Evolutionary conservation across 108 stramenopile species (phyloP).

Genomic region (Nitzschia sp.): DNA sequence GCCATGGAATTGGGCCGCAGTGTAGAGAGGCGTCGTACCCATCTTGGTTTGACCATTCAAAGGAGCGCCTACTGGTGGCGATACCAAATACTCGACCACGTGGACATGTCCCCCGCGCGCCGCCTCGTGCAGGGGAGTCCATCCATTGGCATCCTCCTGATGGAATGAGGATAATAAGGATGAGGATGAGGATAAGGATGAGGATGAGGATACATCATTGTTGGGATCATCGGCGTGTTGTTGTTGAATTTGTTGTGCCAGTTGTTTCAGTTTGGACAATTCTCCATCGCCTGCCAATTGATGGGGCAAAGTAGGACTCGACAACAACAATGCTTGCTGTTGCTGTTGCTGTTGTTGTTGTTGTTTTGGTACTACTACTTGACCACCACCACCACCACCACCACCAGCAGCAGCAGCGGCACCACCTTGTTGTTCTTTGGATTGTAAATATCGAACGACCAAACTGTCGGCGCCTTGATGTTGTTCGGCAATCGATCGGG

Average conservation of each 20-base stretch:
- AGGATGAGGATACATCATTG: too few species aligned
- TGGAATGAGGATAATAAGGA: too few species aligned
- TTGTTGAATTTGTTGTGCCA: neutral
- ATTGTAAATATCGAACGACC: slow-evolving; percentile 2
- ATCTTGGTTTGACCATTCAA: slow-evolving; percentile 27
- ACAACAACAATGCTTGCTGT: too few species aligned
- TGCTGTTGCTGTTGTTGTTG: too few species aligned
- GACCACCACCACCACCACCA: too few species aligned
- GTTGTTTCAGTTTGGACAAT: slow-evolving; percentile 1
- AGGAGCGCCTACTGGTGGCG: slow-evolving; percentile 52
- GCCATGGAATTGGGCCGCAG: slow-evolving; percentile 9
- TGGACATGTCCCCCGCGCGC: slow-evolving; percentile 39
- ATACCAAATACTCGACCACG: slow-evolving; percentile 36
- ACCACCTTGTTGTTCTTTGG: neutral
- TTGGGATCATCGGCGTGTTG: too few species aligned
- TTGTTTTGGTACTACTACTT: too few species aligned
- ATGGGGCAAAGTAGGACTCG: neutral
- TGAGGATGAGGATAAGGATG: too few species aligned
- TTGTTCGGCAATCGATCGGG: neutral
- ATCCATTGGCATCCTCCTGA: neutral
- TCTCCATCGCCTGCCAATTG: neutral
- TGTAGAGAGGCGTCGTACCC: slow-evolving; percentile 12
- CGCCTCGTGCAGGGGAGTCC: slow-evolving; percentile 20
- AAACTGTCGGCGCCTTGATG: neutral
- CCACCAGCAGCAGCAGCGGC: neutral